These are phyloP conservation scores for Acanthamoeba culbertsoni DNA, from an alignment of 208 protist species.

Conservation along the genomic window DNA sequence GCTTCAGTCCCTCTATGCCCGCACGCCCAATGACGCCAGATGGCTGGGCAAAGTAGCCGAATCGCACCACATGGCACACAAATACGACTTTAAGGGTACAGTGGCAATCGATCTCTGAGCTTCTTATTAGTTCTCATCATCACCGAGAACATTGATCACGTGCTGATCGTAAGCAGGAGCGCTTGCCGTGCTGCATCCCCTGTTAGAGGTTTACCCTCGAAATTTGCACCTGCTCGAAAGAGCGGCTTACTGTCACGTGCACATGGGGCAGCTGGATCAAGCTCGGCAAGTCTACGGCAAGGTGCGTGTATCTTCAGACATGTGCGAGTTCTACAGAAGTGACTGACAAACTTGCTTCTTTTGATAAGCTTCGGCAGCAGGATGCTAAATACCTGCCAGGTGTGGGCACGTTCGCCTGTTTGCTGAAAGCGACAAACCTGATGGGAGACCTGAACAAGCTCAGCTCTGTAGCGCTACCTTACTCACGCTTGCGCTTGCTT, in stretches of 20 bases:
- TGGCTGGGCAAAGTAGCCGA: background rate
- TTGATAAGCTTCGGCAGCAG: background rate
- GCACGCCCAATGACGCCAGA: background rate
- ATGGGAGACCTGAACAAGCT: background rate
- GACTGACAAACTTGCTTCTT: background rate
- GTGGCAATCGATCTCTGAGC: background rate
- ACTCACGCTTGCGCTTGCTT: background rate
- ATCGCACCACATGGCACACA: background rate
- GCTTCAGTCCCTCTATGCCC: background rate
- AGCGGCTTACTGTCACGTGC: background rate
- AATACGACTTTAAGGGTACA: background rate
- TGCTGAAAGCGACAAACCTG: background rate
- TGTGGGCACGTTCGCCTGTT: background rate
- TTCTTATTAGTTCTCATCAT: background rate
- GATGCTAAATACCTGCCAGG: background rate
- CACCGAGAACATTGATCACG: background rate
- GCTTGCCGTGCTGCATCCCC: background rate
- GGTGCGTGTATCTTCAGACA: background rate
- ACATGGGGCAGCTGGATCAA: background rate
- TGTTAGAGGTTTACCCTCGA: background rate
- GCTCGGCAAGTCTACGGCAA: background rate
- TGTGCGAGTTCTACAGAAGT: background rate
- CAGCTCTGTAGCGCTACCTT: background rate
- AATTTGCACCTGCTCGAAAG: background rate
- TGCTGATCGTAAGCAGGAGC: background rate